These are phyloP conservation scores for Rhodamnia argentea DNA, from an alignment of 345 rosid genomes.

Conservation along the genomic window DNA sequence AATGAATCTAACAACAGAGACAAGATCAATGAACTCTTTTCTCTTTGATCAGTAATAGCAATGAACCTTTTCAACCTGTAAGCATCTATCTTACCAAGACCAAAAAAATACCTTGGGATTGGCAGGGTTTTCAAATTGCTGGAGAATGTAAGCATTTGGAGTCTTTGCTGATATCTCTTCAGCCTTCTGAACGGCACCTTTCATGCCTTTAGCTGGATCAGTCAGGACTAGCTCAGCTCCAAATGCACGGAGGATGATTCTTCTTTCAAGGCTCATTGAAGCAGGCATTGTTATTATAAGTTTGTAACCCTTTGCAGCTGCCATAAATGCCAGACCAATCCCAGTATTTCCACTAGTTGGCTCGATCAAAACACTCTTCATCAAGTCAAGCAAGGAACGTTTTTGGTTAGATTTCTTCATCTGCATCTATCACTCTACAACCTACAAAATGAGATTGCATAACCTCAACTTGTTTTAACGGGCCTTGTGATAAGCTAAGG, in stretches of 20 bases:
- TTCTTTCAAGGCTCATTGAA: constrained; percentile 79
- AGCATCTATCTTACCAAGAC: not conserved
- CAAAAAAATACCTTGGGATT: constrained; percentile 58
- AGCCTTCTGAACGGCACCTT: constrained; percentile 63
- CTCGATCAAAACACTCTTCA: constrained; percentile 66
- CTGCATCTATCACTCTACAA: not conserved
- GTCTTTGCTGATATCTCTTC: constrained; percentile 53
- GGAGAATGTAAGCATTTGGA: constrained; percentile 50
- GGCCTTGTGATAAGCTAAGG: not conserved
- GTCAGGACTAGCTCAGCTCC: constrained; percentile 76
- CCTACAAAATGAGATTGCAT: not conserved
- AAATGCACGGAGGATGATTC: constrained; percentile 68
- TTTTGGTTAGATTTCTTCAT: not conserved
- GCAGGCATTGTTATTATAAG: constrained; percentile 74
- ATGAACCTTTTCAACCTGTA: not conserved
- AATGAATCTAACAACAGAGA: constrained; percentile 34
- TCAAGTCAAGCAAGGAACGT: not conserved
- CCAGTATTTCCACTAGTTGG: constrained; percentile 70
- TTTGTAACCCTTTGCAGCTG: constrained; percentile 67
- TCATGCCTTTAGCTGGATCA: constrained; percentile 58
- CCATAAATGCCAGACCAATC: constrained; percentile 68
- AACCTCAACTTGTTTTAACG: not conserved
- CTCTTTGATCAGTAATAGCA: not conserved
- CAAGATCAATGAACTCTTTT: not conserved
- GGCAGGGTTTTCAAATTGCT: constrained; percentile 64